These are phyloP conservation scores for Claviceps quebecensis DNA, from an alignment of 2,329 filamentous ascomycete genomes.

Conservation along the genomic window DNA sequence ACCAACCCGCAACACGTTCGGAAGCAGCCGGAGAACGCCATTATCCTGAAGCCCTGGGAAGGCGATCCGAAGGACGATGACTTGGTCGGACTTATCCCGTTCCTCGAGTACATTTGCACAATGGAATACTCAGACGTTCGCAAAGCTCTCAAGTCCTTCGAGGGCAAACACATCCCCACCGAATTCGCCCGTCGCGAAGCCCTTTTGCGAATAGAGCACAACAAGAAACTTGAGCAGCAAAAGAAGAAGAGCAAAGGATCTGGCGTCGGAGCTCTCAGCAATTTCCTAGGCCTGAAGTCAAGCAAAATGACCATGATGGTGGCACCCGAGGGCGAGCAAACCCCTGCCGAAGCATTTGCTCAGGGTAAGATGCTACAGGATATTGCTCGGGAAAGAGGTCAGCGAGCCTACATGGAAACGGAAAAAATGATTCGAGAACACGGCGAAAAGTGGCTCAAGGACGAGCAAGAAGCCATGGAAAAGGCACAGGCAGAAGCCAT, in stretches of 20 bases:
- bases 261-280: slow-evolving; percentile 55
- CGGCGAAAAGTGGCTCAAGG: slow-evolving; percentile 89
- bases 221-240: slow-evolving; percentile 60
- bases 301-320: slow-evolving; percentile 49
- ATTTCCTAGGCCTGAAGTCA: slow-evolving; percentile 65
- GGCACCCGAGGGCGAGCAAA: slow-evolving; percentile 50
- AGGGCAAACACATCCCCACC: slow-evolving; percentile 74
- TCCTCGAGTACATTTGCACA: slow-evolving; percentile 92
- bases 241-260: slow-evolving; percentile 44
- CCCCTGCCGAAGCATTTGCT: slow-evolving; percentile 60
- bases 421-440: slow-evolving; percentile 88
- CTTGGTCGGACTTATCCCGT: slow-evolving; percentile 79
- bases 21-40: slow-evolving; percentile 91
- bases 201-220: slow-evolving; percentile 70
- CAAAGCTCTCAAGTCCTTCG: slow-evolving; percentile 72
- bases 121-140: slow-evolving; percentile 86
- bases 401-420: slow-evolving; percentile 76
- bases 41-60: slow-evolving; percentile 80
- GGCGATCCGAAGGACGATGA: slow-evolving; percentile 73
- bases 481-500: slow-evolving; percentile 81
- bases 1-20: slow-evolving; percentile 71
- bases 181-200: slow-evolving; percentile 87
- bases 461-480: slow-evolving; percentile 79
- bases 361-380: slow-evolving; percentile 97
- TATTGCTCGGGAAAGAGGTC: slow-evolving; percentile 79